Evolutionary conservation across 306 rosid species (phyloP), one percentile per base, ranked within the genome.

Genomic region (Medicago truncatula): DNA sequence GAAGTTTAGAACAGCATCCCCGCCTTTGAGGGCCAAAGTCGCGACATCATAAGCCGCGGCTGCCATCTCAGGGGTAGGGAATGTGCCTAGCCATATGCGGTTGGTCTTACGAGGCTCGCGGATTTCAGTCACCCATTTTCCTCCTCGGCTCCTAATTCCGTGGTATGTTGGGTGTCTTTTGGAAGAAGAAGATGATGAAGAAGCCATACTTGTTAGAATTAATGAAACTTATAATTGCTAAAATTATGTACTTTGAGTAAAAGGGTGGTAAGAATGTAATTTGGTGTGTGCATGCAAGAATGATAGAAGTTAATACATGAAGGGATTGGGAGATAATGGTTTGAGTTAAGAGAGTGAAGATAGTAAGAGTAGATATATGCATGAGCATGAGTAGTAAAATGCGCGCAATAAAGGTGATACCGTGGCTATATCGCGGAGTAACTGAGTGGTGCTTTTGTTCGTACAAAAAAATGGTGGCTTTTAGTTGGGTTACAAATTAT

Each of bases 11-110:
- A 67, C 76, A 0, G 88, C 93, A 0, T 87, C 84, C 2, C 72
- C 17, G 1, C 98, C 95, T 74, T 88, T 94, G 9, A 94, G 87
- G 9, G 98, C 93, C 8, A 92, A 57, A 0, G 89, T 86, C 1
- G 98, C 98, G 49, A 87, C 96, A 49, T 94, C 98, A 12, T 90
- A 91, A 56, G 98, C 98, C 0, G 96, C 93, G 0, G 97, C 98
- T 0, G 97, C 98, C 98, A 94, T 94, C 78, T 94, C 98, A 36
- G 97, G 81, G 0, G 87, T 77, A 0, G 84, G 80, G 62, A 85
- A 94, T 1, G 98, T 94, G 2, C 98, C 98, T 0, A 92, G 85
- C 98, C 98, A 94, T 82, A 94, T 94, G 5, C 97, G 89, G 0
- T 84, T 87, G 3, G 96, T 81, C 75, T 88, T 90, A 1, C 93